Evolutionary conservation across 345 rosid species (phyloP).

Genomic region (Lepidium aucheri): DNA sequence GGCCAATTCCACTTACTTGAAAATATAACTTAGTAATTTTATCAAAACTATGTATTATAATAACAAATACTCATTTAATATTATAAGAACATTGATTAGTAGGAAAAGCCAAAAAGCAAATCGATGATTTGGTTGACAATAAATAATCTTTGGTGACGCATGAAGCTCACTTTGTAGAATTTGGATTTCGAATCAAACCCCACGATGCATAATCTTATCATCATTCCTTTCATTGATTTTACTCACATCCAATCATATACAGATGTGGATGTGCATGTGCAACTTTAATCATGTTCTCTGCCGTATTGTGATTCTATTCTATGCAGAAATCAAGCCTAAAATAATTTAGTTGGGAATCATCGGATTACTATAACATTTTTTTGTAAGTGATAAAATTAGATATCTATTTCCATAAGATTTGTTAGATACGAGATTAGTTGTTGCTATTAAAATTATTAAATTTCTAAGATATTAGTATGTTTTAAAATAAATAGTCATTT

Average conservation of each 20-base stretch:
- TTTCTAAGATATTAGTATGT: background rate
- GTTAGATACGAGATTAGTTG: background rate
- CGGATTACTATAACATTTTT: background rate
- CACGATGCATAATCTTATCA: conserved; percentile 16
- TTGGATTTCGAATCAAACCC: conserved; percentile 17
- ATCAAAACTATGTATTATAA: background rate
- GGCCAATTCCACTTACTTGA: background rate
- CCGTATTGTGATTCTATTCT: background rate
- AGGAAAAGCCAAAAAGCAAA: conserved; percentile 12
- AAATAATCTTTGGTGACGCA: conserved; percentile 1
- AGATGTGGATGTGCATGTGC: conserved; percentile 4
- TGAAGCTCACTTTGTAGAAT: background rate
- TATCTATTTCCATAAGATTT: background rate
- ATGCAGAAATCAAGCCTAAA: background rate
- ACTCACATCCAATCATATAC: conserved; percentile 9
- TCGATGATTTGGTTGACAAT: conserved; percentile 16
- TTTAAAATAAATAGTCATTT: no score
- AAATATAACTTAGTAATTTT: background rate
- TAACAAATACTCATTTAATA: background rate
- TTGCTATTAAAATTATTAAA: background rate
- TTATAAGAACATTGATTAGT: background rate
- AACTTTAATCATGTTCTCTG: background rate
- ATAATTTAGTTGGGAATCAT: background rate
- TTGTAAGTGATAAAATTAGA: background rate
- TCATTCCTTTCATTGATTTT: background rate